These are phyloP conservation scores for Suillus alpinus DNA, from an alignment of 768 basidiomycete species.

Conservation along the genomic window DNA sequence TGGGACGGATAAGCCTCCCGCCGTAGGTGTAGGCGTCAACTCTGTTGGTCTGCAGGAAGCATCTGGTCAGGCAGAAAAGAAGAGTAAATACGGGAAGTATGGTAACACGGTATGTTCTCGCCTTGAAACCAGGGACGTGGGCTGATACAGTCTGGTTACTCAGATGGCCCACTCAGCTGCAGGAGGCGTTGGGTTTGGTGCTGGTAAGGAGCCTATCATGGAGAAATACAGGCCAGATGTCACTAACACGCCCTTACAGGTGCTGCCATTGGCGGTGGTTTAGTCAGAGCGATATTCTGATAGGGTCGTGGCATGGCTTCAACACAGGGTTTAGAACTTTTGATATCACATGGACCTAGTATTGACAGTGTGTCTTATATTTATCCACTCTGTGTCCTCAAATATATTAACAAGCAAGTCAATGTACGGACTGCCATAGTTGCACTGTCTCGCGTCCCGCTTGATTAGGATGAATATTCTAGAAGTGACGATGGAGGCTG, in stretches of 20 bases:
- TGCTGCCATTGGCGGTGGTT: constrained; percentile 50
- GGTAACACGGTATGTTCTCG: constrained; percentile 50
- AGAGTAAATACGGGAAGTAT: constrained; percentile 53
- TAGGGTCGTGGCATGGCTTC: background rate
- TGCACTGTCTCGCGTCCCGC: constrained; percentile 24
- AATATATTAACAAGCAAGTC: background rate
- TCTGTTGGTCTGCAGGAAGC: constrained; percentile 28
- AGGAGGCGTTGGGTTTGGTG: constrained; percentile 77
- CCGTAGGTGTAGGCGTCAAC: constrained; percentile 25
- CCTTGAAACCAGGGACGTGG: constrained; percentile 8
- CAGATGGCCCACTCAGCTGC: constrained; percentile 59
- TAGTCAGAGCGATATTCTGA: constrained; percentile 50
- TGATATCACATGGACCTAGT: background rate
- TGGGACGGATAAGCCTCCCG: constrained; percentile 31
- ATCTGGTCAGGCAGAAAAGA: constrained; percentile 42
- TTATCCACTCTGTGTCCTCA: background rate
- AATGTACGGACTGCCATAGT: background rate
- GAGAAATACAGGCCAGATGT: background rate
- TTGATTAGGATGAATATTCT: constrained; percentile 38
- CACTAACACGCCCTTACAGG: constrained; percentile 25
- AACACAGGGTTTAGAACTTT: background rate
- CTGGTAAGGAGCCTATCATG: constrained; percentile 42
- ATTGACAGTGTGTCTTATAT: background rate
- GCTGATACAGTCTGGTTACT: background rate
- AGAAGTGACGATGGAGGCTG: constrained; percentile 39